These are phyloP conservation scores for Fusarium sp. DNA, from an alignment of 2,329 filamentous ascomycete genomes.

Conservation along the genomic window DNA sequence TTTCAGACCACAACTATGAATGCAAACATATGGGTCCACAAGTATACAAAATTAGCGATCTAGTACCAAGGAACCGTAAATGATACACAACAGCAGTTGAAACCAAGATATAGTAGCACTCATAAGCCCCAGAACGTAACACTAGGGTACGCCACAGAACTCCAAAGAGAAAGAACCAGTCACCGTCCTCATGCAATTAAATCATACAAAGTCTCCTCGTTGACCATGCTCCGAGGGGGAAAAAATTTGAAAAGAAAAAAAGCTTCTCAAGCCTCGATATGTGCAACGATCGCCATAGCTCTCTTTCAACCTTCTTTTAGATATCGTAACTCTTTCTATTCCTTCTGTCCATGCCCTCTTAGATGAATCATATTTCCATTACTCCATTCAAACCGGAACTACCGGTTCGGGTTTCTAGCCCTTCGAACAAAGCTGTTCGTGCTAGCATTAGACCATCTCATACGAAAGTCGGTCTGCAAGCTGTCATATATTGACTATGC, in stretches of 20 bases:
- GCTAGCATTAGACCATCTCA: not conserved
- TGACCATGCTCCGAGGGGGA: not conserved
- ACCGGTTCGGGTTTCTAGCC: not conserved
- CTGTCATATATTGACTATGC: not conserved
- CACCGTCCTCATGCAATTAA: slow-evolving; percentile 24
- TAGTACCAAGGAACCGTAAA: not conserved
- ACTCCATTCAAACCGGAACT: slow-evolving; percentile 1
- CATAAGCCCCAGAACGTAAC: slow-evolving; percentile 4
- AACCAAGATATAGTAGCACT: not conserved
- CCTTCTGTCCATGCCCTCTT: not conserved
- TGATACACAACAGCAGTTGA: not conserved
- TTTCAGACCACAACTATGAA: not conserved
- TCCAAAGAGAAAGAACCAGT: slow-evolving; percentile 29
- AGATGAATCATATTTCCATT: slow-evolving; percentile 2
- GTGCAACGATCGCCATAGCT: slow-evolving; percentile 20
- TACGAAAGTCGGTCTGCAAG: not conserved
- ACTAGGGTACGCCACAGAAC: slow-evolving; percentile 30
- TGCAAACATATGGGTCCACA: not conserved
- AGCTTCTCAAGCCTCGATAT: slow-evolving; percentile 11
- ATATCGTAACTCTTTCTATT: slow-evolving; percentile 14
- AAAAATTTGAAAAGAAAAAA: slow-evolving; percentile 9
- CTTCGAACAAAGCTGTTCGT: not conserved
- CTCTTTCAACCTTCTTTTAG: slow-evolving; percentile 21
- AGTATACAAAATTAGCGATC: not conserved
- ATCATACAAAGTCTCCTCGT: slow-evolving; percentile 30